Conservation (phyloP, 1,284 basidiomycete genomes). For the Cryptococcus sp. region DNA sequence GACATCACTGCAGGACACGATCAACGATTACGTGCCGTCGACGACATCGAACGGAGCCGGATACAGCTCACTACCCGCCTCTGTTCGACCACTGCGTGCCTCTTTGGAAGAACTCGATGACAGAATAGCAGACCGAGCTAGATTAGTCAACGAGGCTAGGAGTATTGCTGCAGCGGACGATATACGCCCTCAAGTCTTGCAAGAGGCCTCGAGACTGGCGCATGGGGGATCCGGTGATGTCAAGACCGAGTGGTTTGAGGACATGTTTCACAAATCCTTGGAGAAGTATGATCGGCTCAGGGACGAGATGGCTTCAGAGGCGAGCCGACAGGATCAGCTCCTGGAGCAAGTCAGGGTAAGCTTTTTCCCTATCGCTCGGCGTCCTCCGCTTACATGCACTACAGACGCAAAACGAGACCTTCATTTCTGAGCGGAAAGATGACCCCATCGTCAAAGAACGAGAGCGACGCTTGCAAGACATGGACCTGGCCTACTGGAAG, state of each 20-base stretch:
- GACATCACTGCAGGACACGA: slow-evolving; percentile 59
- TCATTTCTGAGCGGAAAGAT: slow-evolving; percentile 75
- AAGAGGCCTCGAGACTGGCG: slow-evolving; percentile 62
- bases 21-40: slow-evolving; percentile 61
- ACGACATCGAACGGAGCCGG: slow-evolving; percentile 28
- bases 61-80: slow-evolving; percentile 37
- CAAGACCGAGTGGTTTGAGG: slow-evolving; percentile 81
- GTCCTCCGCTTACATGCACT: too few relatives aligned
- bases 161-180: slow-evolving; percentile 71
- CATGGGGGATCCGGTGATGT: slow-evolving; percentile 66
- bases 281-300: slow-evolving; percentile 78
- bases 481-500: slow-evolving; percentile 84
- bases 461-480: slow-evolving; percentile 81
- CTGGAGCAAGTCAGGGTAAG: slow-evolving; percentile 70
- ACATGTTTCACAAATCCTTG: slow-evolving; percentile 74
- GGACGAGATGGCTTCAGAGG: slow-evolving; percentile 64
- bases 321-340: slow-evolving; percentile 65
- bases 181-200: slow-evolving; percentile 69
- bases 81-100: slow-evolving; percentile 71
- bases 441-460: slow-evolving; percentile 77
- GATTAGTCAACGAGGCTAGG: slow-evolving; percentile 68
- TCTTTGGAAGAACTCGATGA: slow-evolving; percentile 81
- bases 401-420: slow-evolving; percentile 72
- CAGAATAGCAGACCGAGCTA: slow-evolving; percentile 63
- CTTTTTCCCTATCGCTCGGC: background rate